Evolutionary conservation across 164 flowering plant species (phyloP), one percentile per base, ranked within the genome.

Genomic region (Sextonia rubra): DNA sequence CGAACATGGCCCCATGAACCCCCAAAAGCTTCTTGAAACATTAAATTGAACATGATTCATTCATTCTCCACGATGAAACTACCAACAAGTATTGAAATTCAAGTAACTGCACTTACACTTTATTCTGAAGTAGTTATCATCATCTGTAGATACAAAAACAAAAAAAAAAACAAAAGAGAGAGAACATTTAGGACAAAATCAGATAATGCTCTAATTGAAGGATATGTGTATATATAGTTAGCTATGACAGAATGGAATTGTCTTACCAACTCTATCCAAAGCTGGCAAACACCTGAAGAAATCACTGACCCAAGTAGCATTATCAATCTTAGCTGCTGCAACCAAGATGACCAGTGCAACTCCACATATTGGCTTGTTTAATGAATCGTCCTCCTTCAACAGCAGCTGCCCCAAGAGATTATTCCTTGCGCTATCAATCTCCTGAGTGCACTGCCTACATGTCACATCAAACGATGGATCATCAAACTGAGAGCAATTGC

Each of bases 261-360:
- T 20, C 77, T 74, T 80, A 87, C 92, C 84, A 0, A 20, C 14
- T 20, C 11, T 11, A 17, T 85, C 79, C 65, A 83, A 68, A 68
- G 75, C 77, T 20, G 73, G 82, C 75, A 89, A 75, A 68, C 95
- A 89, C 12, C 85, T 67, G 47, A 73, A 83, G 73, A 85, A 84
- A 64, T 85, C 82, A 12, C 69, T 72, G 15, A 79, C 44, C 71
- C 65, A 76, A 3, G 74, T 61, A 12, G 6, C 60, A 73, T 86
- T 60, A 5, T 27, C 69, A 20, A 75, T 44, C 5, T 61, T 75
- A 18, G 18, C 61, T 7, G 85, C 79, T 6, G 83, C 81, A 58
- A 85, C 52, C 20, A 83, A 66, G 20, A 76, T 69, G 27, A 85
- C 70, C 17, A 80, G 76, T 1, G 81, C 84, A 0, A 81, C 71